Base-by-base conservation (phyloP, 164 flowering plant species). In the Aristolochia californica region DNA sequence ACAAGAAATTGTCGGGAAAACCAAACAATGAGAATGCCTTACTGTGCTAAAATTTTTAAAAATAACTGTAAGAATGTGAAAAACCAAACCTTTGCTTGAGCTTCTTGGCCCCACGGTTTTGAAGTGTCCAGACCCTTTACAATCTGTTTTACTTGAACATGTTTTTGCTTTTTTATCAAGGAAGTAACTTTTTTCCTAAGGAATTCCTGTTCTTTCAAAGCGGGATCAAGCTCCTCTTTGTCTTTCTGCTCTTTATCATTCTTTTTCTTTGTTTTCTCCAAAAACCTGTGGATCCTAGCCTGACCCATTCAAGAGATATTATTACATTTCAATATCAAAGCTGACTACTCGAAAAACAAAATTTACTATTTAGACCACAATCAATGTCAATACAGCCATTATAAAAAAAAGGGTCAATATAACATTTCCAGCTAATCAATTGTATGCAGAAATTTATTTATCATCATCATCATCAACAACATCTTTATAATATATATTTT, bases 81-180 rank as follows among this genome's bases (percentile, higher is more conserved):
- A 50, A 3, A 1, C 49, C 18, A 38, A 66, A 89, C 97, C 97
- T 89, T 83, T 60, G 90, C 97, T 71, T 68, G 84, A 54, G 63
- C 70, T 51, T 73, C 88, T 51, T 60, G 70, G 16, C 77, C 74
- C 98, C 98, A 93, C 0, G 94, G 81, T 73, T 70, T 78, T 43
- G 72, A 66, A 57, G 69, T 74, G 62, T 81, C 85, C 16, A 77
- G 80, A 25, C 66, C 66, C 55, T 78, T 81, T 65, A 87, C 79
- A 58, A 89, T 77, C 47, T 73, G 56, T 69, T 69, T 74, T 48
- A 80, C 84, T 44, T 77, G 74, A 27, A 56, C 66, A 58, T 78
- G 68, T 68, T 83, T 83, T 68, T 85, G 85, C 59, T 85, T 83
- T 57, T 87, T 89, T 67, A 93, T 76, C 73, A 93, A 75, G 60